Conservation (phyloP, 2,329 filamentous ascomycete genomes). For the Cercospora janseana region DNA sequence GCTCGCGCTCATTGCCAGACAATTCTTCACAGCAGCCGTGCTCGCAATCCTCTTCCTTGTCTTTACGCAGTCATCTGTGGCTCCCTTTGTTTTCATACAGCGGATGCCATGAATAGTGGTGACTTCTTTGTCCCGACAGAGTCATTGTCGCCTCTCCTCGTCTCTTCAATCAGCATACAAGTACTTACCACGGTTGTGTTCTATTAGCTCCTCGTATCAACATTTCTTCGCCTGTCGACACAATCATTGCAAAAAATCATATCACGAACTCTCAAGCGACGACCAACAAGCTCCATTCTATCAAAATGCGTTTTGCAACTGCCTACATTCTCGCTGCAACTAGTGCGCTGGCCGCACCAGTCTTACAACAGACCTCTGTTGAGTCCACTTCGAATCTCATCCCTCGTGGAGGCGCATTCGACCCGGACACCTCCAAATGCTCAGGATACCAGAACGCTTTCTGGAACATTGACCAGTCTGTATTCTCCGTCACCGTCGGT, state of each 20-base stretch:
- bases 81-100: too few species aligned
- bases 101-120: too few species aligned
- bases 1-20: too few species aligned
- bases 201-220: background rate
- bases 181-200: too few species aligned
- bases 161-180: too few species aligned
- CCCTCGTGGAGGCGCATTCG: background rate
- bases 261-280: background rate
- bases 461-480: conserved; percentile 16
- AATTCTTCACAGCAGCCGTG: too few species aligned
- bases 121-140: too few species aligned
- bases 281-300: background rate
- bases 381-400: conserved; percentile 2
- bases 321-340: conserved; percentile 16
- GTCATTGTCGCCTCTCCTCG: too few species aligned
- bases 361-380: background rate
- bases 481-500: conserved; percentile 21
- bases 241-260: background rate
- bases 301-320: conserved; percentile 15
- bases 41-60: too few species aligned
- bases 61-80: too few species aligned
- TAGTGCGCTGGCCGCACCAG: conserved; percentile 23
- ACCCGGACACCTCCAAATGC: conserved; percentile 15
- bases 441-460: conserved; percentile 16
- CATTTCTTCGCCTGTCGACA: background rate